Evolutionary conservation across 805 yeast genomes (phyloP).

Genomic region (Saccharomycopsis malanga): DNA sequence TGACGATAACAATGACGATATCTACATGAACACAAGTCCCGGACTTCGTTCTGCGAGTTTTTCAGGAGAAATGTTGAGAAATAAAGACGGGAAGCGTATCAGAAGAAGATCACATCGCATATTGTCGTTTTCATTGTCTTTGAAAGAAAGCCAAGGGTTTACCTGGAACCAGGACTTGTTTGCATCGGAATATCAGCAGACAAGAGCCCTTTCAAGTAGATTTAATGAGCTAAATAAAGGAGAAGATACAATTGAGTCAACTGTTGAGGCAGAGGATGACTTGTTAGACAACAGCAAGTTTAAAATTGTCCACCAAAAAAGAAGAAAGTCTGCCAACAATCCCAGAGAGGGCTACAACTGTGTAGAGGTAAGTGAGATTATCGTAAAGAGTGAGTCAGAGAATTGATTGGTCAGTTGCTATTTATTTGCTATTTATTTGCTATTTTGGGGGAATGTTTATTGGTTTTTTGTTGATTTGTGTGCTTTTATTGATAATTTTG

Average conservation of each 20-base stretch:
- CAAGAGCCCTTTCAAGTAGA: background rate
- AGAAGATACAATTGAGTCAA: background rate
- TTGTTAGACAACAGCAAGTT: background rate
- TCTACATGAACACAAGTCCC: background rate
- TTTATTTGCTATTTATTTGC: too few species aligned
- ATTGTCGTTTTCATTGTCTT: conserved; percentile 37
- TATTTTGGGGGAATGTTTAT: too few species aligned
- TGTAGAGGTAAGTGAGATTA: conserved; percentile 20
- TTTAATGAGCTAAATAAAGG: background rate
- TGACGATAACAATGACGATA: background rate
- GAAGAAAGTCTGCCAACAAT: conserved; percentile 10
- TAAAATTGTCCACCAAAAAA: conserved; percentile 9
- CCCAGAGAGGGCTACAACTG: conserved; percentile 15
- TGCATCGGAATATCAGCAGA: conserved; percentile 63
- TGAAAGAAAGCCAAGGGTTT: conserved; percentile 66
- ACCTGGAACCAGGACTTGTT: conserved; percentile 71
- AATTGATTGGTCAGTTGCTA: too few species aligned
- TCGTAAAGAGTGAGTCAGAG: too few species aligned
- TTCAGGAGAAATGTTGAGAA: background rate
- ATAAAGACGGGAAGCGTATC: background rate
- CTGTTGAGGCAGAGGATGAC: background rate
- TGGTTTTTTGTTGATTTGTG: too few species aligned
- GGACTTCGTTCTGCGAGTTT: background rate
- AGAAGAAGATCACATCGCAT: background rate
- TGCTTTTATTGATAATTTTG: too few species aligned